A percentile compares a stretch with the other conserved stretches of the same genome.
phyloP scores from a whole-genome alignment of 139 green algal genomes.

The Volvox africanus region DNA sequence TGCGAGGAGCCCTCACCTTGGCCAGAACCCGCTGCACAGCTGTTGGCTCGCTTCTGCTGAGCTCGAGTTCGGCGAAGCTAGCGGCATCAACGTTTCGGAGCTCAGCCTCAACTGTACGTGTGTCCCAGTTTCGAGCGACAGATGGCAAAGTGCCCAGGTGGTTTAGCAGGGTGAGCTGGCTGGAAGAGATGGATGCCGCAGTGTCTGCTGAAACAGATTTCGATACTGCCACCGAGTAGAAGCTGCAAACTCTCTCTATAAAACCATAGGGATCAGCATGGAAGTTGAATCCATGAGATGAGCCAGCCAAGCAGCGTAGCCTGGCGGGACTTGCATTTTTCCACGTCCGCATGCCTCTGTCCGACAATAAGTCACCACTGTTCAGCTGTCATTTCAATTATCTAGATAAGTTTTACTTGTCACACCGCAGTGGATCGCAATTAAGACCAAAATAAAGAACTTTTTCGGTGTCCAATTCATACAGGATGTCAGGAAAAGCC shows the following conservation, averaged over 20 bases:
- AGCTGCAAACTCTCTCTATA: background rate
- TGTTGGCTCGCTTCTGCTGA: background rate
- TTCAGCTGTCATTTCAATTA: background rate
- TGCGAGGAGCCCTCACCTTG: background rate
- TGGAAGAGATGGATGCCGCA: background rate
- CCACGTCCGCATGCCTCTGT: background rate
- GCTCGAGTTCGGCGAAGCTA: background rate
- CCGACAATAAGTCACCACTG: background rate
- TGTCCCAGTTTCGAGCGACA: slow-evolving; percentile 5
- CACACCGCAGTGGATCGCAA: background rate
- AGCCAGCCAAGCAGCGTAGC: too few species aligned
- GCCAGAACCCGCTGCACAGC: slow-evolving; percentile 19
- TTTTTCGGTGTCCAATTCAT: background rate
- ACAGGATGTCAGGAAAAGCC: too few species aligned
- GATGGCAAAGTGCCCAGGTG: background rate
- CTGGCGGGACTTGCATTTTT: background rate
- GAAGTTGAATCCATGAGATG: too few species aligned
- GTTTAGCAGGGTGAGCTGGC: slow-evolving; percentile 14
- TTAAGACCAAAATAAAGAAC: background rate
- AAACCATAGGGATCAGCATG: background rate
- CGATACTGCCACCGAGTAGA: background rate
- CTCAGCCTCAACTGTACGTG: background rate
- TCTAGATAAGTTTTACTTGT: background rate
- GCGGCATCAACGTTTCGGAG: slow-evolving; percentile 4
- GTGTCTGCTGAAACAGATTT: background rate